These are phyloP conservation scores for Euphorbia celastroides DNA, from an alignment of 441 rosid species.

Conservation along the genomic window DNA sequence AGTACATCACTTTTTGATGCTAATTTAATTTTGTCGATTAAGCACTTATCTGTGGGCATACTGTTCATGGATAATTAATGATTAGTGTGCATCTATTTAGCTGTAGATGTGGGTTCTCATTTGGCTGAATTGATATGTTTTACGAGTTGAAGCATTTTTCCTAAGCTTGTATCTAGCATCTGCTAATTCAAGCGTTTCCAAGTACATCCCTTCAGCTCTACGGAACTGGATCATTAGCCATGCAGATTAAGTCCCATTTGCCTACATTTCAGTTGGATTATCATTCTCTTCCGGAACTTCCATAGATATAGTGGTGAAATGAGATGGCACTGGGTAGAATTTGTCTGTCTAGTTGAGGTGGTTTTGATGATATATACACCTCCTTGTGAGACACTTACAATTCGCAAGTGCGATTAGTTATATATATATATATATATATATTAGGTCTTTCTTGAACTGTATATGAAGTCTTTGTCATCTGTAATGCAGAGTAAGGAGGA, in stretches of 20 bases:
- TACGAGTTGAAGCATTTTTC: conserved; percentile 8
- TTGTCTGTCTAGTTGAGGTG: conserved; percentile 14
- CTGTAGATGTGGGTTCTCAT: not conserved
- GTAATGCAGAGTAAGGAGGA: not conserved
- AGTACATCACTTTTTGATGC: conserved; percentile 15
- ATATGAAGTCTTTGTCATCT: not conserved
- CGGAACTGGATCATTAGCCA: conserved; percentile 8
- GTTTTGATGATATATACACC: not conserved
- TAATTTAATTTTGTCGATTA: conserved; percentile 8
- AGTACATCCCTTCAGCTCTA: conserved; percentile 4
- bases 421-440: no score
- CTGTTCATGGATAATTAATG: conserved; percentile 13
- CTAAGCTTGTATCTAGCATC: not conserved
- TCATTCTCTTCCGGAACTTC: not conserved
- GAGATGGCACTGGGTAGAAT: conserved; percentile 13
- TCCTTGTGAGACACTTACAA: conserved; percentile 3
- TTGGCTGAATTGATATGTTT: conserved; percentile 2
- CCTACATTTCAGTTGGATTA: not conserved
- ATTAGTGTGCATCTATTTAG: conserved; percentile 5
- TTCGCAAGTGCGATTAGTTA: conserved; percentile 1
- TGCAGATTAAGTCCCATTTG: conserved; percentile 1
- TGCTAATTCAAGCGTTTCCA: not conserved
- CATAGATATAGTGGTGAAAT: conserved; percentile 8
- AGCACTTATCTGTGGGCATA: conserved; percentile 15
- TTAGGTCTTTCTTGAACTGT: not conserved